These are phyloP conservation scores for Trametes cubensis DNA, from an alignment of 768 basidiomycete species.

Conservation along the genomic window DNA sequence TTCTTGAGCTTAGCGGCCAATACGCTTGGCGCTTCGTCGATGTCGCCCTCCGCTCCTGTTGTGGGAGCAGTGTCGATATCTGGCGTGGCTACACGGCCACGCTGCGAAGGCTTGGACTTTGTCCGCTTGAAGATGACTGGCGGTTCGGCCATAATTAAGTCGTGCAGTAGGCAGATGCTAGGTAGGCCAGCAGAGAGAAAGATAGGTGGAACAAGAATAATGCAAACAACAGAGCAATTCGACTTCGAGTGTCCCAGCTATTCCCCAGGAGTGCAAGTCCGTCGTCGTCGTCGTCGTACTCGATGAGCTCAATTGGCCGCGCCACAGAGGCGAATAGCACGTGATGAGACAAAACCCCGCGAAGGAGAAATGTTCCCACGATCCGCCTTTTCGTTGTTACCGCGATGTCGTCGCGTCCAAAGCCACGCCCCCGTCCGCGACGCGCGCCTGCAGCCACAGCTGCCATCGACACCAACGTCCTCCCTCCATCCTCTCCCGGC, in stretches of 20 bases:
- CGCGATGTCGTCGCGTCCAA: constrained; percentile 39
- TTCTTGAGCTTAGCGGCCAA: constrained; percentile 71
- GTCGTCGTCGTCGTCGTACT: neutral
- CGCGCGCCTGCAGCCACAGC: constrained; percentile 20
- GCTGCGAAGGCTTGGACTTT: constrained; percentile 42
- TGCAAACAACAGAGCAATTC: neutral
- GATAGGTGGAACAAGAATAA: too few relatives aligned
- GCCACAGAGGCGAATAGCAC: constrained; percentile 17
- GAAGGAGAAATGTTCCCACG: constrained; percentile 31
- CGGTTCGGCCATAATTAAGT: constrained; percentile 33
- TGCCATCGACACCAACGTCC: neutral
- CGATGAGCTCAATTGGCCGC: neutral
- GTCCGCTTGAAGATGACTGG: constrained; percentile 48
- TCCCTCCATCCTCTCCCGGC: neutral
- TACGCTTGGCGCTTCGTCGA: constrained; percentile 58
- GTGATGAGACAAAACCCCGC: constrained; percentile 20
- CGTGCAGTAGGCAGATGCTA: neutral
- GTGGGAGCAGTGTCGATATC: constrained; percentile 31
- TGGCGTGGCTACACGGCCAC: constrained; percentile 38
- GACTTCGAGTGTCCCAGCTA: neutral
- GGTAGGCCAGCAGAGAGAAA: neutral
- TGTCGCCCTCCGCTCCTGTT: constrained; percentile 34
- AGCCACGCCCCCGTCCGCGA: constrained; percentile 46
- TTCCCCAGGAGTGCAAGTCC: too few relatives aligned
- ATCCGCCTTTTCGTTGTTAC: constrained; percentile 29